These are phyloP conservation scores for Melanomma pulvis-pyrius DNA, from an alignment of 495 filamentous ascomycete genomes.

Conservation along the genomic window DNA sequence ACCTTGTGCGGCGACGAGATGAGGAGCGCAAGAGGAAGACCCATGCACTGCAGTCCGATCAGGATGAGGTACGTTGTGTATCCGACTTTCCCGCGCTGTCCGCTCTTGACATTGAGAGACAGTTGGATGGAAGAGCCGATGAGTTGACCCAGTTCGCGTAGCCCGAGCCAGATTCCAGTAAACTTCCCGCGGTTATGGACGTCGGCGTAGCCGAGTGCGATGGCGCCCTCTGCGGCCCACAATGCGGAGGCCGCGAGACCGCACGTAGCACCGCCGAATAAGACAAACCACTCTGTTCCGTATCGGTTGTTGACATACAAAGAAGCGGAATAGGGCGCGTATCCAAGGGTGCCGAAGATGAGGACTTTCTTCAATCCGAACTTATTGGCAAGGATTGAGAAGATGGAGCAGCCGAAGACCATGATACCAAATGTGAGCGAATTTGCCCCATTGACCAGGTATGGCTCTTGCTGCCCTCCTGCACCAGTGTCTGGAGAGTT, in stretches of 20 bases:
- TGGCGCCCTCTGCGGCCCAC: slow-evolving; percentile 62
- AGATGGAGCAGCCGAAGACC: slow-evolving; percentile 58
- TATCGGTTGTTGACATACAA: slow-evolving; percentile 63
- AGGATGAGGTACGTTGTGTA: slow-evolving; percentile 59
- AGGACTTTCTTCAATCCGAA: slow-evolving; percentile 58
- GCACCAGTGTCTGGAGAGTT: slow-evolving; percentile 51
- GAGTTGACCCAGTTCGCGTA: slow-evolving; percentile 59
- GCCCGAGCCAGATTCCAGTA: slow-evolving; percentile 60
- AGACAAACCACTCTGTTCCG: slow-evolving; percentile 59
- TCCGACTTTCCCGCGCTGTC: slow-evolving; percentile 56
- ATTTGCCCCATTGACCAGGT: slow-evolving; percentile 62
- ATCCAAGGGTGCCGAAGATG: slow-evolving; percentile 59
- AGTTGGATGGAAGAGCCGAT: slow-evolving; percentile 61
- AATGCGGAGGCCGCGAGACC: slow-evolving; percentile 58
- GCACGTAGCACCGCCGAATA: slow-evolving; percentile 59
- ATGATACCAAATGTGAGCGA: slow-evolving; percentile 61
- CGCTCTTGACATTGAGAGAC: slow-evolving; percentile 53
- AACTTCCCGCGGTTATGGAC: slow-evolving; percentile 57
- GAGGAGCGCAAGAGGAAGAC: slow-evolving; percentile 54
- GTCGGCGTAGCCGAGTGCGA: slow-evolving; percentile 61
- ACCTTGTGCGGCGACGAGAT: slow-evolving; percentile 59
- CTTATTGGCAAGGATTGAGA: slow-evolving; percentile 56
- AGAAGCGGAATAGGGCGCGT: slow-evolving; percentile 59
- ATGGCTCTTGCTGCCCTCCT: slow-evolving; percentile 59
- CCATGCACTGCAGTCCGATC: slow-evolving; percentile 57